These are phyloP conservation scores for Metschnikowia peoriensis DNA, from an alignment of 805 yeast species.

Conservation along the genomic window DNA sequence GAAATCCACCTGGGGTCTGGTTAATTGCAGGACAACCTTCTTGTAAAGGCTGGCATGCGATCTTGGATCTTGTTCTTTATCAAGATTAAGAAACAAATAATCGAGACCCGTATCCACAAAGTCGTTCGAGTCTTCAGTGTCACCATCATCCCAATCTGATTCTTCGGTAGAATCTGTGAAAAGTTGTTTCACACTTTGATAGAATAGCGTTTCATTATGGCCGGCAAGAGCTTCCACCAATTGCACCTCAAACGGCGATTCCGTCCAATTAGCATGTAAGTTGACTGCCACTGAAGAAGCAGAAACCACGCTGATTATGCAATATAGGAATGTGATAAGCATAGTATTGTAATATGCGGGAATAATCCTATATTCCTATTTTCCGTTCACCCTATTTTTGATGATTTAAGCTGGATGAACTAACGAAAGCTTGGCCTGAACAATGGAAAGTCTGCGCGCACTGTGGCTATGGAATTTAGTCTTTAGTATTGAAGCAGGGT, in stretches of 20 bases:
- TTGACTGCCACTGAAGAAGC: conserved; percentile 8
- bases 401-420: too few species aligned
- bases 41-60: conserved; percentile 1
- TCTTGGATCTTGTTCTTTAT: not conserved
- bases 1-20: conserved; percentile 17
- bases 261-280: conserved; percentile 15
- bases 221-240: conserved; percentile 18
- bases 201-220: conserved; percentile 13
- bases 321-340: not conserved
- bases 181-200: conserved; percentile 3
- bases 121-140: not conserved
- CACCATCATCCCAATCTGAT: conserved; percentile 12
- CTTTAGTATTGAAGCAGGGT: too few species aligned
- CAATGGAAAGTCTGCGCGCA: not conserved
- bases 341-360: not conserved
- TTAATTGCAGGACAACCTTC: not conserved
- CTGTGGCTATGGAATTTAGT: not conserved
- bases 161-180: conserved; percentile 4
- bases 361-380: not conserved
- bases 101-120: not conserved
- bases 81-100: not conserved
- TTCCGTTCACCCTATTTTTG: too few species aligned
- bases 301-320: not conserved
- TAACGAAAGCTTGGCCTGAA: not conserved
- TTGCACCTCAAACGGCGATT: conserved; percentile 15